These are phyloP conservation scores for Gaeumannomyces sp. DNA, from an alignment of 2,329 filamentous ascomycete genomes.

Conservation along the genomic window DNA sequence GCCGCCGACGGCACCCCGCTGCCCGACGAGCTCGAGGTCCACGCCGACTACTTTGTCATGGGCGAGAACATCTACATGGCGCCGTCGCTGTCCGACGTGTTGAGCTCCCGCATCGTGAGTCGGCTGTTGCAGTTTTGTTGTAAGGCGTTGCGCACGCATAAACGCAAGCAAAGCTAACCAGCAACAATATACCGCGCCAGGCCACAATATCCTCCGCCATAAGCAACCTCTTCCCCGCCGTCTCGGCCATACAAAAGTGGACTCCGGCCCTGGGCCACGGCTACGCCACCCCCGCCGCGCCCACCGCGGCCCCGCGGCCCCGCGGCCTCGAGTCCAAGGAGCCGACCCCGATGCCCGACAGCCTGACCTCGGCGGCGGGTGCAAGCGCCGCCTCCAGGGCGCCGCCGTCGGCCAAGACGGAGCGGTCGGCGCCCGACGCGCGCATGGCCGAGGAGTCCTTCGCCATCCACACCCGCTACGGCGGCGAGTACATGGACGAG, in stretches of 20 bases:
- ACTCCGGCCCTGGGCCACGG: slow-evolving; percentile 46
- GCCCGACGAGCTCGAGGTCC: slow-evolving; percentile 54
- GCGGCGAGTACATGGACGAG: slow-evolving; percentile 61
- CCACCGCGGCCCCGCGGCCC: slow-evolving; percentile 18
- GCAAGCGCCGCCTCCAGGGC: slow-evolving; percentile 17
- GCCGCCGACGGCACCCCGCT: slow-evolving; percentile 23
- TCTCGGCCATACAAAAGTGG: slow-evolving; percentile 47
- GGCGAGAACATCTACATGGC: slow-evolving; percentile 64
- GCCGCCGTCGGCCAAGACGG: slow-evolving; percentile 26
- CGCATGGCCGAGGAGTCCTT: slow-evolving; percentile 53
- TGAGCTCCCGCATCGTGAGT: slow-evolving; percentile 52
- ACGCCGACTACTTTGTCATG: slow-evolving; percentile 57
- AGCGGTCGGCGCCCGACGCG: slow-evolving; percentile 33
- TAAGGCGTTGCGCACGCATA: too few relatives aligned
- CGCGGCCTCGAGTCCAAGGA: slow-evolving; percentile 37
- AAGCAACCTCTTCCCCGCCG: slow-evolving; percentile 44
- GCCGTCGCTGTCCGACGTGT: slow-evolving; percentile 52
- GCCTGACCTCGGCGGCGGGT: slow-evolving; percentile 20
- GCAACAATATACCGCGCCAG: slow-evolving; percentile 24
- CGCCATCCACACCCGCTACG: slow-evolving; percentile 50
- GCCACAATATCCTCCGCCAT: slow-evolving; percentile 50
- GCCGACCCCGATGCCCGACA: slow-evolving; percentile 42
- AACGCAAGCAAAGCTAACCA: background rate
- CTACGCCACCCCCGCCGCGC: slow-evolving; percentile 35
- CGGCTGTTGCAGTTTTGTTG: background rate